These are phyloP conservation scores for Melocanna baccifera DNA, from an alignment of 176 grass and related monocot genomes.

Conservation along the genomic window DNA sequence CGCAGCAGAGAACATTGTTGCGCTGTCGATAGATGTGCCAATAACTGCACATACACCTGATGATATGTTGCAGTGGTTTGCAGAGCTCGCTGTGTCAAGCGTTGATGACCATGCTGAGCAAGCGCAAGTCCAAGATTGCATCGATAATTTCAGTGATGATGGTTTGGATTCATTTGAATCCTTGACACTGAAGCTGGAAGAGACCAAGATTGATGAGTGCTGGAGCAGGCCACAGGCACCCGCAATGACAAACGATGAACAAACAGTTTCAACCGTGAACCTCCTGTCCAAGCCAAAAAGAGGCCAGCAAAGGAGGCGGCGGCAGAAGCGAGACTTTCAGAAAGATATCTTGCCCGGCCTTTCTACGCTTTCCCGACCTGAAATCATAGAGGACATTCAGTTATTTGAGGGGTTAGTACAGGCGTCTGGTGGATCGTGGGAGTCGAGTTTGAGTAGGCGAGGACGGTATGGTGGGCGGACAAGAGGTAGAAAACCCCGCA, in stretches of 20 bases:
- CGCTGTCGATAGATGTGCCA: slow-evolving; percentile 47
- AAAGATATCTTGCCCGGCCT: slow-evolving; percentile 77
- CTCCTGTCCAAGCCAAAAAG: slow-evolving; percentile 61
- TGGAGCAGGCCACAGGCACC: slow-evolving; percentile 43
- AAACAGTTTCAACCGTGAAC: slow-evolving; percentile 37
- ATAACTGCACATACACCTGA: slow-evolving; percentile 22
- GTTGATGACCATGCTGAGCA: slow-evolving; percentile 18
- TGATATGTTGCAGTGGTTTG: slow-evolving; percentile 64
- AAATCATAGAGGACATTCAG: slow-evolving; percentile 84
- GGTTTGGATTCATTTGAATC: slow-evolving; percentile 73
- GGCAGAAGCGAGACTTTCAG: slow-evolving; percentile 82
- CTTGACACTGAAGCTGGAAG: slow-evolving; percentile 79
- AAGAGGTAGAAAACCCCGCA: slow-evolving; percentile 47
- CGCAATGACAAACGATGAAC: slow-evolving; percentile 39
- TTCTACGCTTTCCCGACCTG: slow-evolving; percentile 68
- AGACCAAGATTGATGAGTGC: slow-evolving; percentile 60
- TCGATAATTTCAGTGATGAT: slow-evolving; percentile 37
- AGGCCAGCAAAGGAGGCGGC: slow-evolving; percentile 60
- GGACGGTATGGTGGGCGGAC: slow-evolving; percentile 32
- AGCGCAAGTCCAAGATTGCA: neutral
- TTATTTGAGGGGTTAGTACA: slow-evolving; percentile 67
- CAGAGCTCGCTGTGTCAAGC: slow-evolving; percentile 44
- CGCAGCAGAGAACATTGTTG: slow-evolving; percentile 73
- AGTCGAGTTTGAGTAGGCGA: slow-evolving; percentile 37
- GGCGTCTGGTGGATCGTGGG: slow-evolving; percentile 54